Conservation (phyloP, 2,329 filamentous ascomycete species). For the Alternaria panax region DNA sequence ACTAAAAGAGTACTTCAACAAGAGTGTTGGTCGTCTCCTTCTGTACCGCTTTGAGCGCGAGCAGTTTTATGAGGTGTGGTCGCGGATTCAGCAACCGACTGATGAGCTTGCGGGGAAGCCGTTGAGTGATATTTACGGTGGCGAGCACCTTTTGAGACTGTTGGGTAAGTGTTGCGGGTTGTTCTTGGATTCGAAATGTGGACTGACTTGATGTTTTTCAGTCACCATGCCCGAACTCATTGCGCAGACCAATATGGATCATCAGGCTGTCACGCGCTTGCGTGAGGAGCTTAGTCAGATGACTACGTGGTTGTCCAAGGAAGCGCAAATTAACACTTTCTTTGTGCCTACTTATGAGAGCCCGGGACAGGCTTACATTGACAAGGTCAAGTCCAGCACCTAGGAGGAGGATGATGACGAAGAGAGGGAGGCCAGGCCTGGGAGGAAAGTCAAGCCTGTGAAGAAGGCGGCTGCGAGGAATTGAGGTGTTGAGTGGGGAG, state of each 20-base stretch:
- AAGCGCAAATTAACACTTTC: constrained; percentile 72
- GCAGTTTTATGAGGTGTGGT: constrained; percentile 81
- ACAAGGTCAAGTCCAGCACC: constrained; percentile 63
- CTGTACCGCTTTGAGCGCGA: constrained; percentile 93
- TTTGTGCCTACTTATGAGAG: constrained; percentile 80
- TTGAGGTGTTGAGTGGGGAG: too few relatives aligned
- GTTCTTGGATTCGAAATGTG: too few relatives aligned
- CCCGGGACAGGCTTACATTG: constrained; percentile 73
- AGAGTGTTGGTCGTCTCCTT: constrained; percentile 83
- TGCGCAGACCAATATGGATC: constrained; percentile 97
- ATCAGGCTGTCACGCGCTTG: constrained; percentile 85
- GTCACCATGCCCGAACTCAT: constrained; percentile 92
- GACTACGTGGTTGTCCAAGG: constrained; percentile 80
- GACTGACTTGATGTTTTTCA: too few relatives aligned
- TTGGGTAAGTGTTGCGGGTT: constrained; percentile 78
- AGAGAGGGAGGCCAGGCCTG: too few relatives aligned
- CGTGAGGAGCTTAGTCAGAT: constrained; percentile 89
- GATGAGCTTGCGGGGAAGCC: constrained; percentile 73
- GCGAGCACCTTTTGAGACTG: constrained; percentile 87
- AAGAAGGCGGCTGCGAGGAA: too few relatives aligned
- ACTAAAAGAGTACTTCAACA: constrained; percentile 93
- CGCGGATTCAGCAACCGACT: constrained; percentile 68
- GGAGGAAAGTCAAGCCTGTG: too few relatives aligned
- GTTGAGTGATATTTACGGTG: constrained; percentile 85
- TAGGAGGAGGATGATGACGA: neutral